Base-by-base conservation (phyloP, 106 monocot genomes). In the Acorus calamus region DNA sequence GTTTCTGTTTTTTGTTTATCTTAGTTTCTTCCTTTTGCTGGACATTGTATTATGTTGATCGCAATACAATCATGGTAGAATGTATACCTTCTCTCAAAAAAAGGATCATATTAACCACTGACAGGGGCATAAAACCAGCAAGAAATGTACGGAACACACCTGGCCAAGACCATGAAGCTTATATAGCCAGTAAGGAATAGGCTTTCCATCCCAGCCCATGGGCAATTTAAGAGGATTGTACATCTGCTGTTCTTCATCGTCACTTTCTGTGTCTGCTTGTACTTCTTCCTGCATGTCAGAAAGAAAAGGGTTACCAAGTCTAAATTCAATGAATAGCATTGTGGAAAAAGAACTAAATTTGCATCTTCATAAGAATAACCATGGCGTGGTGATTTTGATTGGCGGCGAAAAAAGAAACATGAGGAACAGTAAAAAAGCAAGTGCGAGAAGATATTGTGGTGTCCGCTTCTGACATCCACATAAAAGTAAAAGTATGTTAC, bases 141-240 rank as follows among this genome's bases (percentile, higher is more conserved):
- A 62, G 11, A 43, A 50, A 3, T 46, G 4, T 46, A 4, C 11
- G 7, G 11, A 58, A 50, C 10, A 64, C 68, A 96, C 96, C 84
- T 96, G 96, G 11, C 96, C 96, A 67, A 96, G 87, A 49, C 96
- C 96, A 61, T 96, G 96, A 71, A 96, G 87, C 64, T 96, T 96
- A 59, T 96, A 96, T 42, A 96, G 75, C 96, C 96, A 96, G 73
- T 96, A 96, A 2, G 96, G 96, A 13, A 96, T 96, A 53, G 96
- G 96, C 59, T 96, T 96, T 43, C 96, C 96, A 83, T 96, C 96
- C 87, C 90, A 96, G 52, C 91, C 96, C 91, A 96, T 96, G 4
- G 96, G 96, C 63, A 96, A 75, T 67, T 96, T 96, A 5, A 96
- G 85, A 64, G 96, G 96, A 79, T 96, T 96, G 70, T 96, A 96